Conservation (phyloP, 2,329 filamentous ascomycete species). For the Rutstroemia sp. region DNA sequence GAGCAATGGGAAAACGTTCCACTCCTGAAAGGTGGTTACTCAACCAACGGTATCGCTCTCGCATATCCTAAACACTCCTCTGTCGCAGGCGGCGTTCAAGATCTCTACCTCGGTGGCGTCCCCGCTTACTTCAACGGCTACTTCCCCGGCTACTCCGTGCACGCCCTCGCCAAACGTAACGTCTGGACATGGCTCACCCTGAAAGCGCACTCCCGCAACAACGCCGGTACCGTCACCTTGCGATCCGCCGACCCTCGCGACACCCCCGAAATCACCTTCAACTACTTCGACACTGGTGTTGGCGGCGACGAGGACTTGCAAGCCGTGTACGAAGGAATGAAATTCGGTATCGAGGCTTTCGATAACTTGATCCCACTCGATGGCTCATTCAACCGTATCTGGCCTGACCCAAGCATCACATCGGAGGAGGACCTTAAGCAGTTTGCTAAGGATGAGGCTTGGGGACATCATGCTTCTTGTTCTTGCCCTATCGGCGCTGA, state of each 20-base stretch:
- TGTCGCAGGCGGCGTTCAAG: not conserved
- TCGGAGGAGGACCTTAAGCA: slow-evolving; percentile 34
- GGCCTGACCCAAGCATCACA: slow-evolving; percentile 34
- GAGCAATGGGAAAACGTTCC: slow-evolving; percentile 19
- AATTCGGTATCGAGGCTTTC: slow-evolving; percentile 30
- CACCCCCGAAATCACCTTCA: slow-evolving; percentile 53
- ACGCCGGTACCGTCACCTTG: slow-evolving; percentile 53
- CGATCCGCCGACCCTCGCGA: slow-evolving; percentile 55
- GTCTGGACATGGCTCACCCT: slow-evolving; percentile 11
- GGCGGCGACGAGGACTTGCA: slow-evolving; percentile 12
- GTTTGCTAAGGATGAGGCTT: slow-evolving; percentile 42
- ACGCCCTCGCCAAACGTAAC: slow-evolving; percentile 29
- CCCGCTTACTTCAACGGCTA: slow-evolving; percentile 19
- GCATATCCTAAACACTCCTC: not conserved
- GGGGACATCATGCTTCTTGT: slow-evolving; percentile 51
- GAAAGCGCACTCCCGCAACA: slow-evolving; percentile 56
- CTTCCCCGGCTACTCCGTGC: slow-evolving; percentile 36
- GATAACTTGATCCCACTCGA: slow-evolving; percentile 32
- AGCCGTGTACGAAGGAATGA: slow-evolving; percentile 14
- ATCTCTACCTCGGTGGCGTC: slow-evolving; percentile 12
- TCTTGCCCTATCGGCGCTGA: slow-evolving; percentile 43
- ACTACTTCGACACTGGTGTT: slow-evolving; percentile 40
- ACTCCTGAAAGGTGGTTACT: not conserved
- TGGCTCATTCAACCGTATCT: slow-evolving; percentile 35
- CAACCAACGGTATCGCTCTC: not conserved